A percentile compares a stretch with the other conserved stretches of the same genome.
Evolutionary conservation across 148 eudicot species (phyloP).

Genomic region (Camellia sinensis): DNA sequence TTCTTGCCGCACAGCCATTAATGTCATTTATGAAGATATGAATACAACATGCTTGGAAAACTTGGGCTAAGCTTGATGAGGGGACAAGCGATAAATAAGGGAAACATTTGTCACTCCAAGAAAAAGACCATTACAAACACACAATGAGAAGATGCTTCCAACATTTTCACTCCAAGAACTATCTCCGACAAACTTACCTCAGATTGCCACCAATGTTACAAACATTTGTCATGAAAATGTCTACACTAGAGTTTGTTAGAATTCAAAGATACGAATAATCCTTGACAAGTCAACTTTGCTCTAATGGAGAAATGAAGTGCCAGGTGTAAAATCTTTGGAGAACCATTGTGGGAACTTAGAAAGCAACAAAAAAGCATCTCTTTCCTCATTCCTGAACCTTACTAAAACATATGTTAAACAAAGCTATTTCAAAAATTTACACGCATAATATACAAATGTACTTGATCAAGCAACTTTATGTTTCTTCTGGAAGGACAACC

Average conservation of each 20-base stretch:
- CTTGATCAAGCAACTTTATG: not conserved
- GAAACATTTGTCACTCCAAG: no score
- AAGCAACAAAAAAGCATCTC: not conserved
- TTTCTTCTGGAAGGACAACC: slow-evolving; percentile 20
- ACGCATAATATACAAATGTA: not conserved
- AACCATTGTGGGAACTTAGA: not conserved
- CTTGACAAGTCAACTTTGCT: not conserved
- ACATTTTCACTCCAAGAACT: no score
- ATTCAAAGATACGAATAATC: not conserved
- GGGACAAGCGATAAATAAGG: no score
- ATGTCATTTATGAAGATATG: no score
- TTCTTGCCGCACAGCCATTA: no score
- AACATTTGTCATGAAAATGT: not conserved
- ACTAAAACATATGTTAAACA: not conserved
- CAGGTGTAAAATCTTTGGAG: not conserved
- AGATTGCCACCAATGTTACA: not conserved
- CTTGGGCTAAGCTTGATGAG: no score
- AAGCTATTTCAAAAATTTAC: not conserved
- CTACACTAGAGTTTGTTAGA: not conserved
- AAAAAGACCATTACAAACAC: not conserved
- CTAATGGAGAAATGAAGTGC: not conserved
- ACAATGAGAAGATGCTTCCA: not conserved
- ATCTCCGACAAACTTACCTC: no score
- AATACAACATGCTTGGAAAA: no score
- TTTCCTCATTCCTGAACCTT: slow-evolving; percentile 1